These are phyloP conservation scores for Aspergillus fumigatus DNA, from an alignment of 2,329 filamentous ascomycete species.

Conservation along the genomic window DNA sequence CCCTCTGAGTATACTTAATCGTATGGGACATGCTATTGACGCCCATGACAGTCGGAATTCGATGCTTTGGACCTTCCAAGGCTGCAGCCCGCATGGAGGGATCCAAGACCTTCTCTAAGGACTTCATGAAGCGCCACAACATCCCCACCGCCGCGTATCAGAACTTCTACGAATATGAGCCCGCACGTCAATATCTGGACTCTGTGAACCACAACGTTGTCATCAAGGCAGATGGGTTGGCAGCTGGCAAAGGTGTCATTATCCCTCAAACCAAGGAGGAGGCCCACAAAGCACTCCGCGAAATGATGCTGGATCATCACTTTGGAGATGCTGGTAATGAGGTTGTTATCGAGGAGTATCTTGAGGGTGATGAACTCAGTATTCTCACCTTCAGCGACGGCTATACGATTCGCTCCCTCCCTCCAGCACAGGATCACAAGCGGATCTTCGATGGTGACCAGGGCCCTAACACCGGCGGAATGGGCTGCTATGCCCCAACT, in stretches of 20 bases:
- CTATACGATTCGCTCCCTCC: constrained; percentile 73
- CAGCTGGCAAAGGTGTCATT: constrained; percentile 93
- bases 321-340: constrained; percentile 85
- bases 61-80: constrained; percentile 80
- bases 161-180: constrained; percentile 76
- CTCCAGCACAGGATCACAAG: constrained; percentile 95
- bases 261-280: constrained; percentile 78
- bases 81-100: constrained; percentile 87
- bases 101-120: constrained; percentile 94
- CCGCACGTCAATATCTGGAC: constrained; percentile 70
- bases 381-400: constrained; percentile 91
- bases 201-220: constrained; percentile 69
- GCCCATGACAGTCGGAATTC: constrained; percentile 57
- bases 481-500: constrained; percentile 96
- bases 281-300: constrained; percentile 72
- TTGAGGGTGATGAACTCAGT: constrained; percentile 87
- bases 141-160: constrained; percentile 90
- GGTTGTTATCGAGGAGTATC: constrained; percentile 92
- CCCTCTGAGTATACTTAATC: neutral
- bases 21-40: neutral
- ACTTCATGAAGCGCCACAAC: constrained; percentile 88
- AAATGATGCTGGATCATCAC: constrained; percentile 84
- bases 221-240: constrained; percentile 89
- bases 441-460: constrained; percentile 83
- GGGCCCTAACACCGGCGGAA: constrained; percentile 92